Conservation (phyloP, 2,329 filamentous ascomycete species). For the Fusarium denticulatum region DNA sequence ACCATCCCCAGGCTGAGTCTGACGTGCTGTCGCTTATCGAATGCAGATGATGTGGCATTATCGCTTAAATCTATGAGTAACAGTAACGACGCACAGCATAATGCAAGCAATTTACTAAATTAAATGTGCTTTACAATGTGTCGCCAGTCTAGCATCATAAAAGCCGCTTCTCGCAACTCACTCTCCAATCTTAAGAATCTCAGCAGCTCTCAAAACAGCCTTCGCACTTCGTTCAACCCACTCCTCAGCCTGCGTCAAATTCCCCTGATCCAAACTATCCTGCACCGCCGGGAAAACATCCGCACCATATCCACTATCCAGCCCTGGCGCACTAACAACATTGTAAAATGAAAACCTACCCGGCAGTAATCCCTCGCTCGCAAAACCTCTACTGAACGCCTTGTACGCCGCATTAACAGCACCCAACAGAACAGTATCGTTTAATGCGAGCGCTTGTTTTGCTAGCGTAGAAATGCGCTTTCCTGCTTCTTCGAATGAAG, state of each 20-base stretch:
- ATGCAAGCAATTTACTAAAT: background rate
- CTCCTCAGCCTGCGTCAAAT: slow-evolving; percentile 28
- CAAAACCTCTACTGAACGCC: slow-evolving; percentile 20
- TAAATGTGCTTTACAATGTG: background rate
- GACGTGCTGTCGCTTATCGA: slow-evolving; percentile 1
- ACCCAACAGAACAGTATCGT: background rate
- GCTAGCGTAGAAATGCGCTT: slow-evolving; percentile 3
- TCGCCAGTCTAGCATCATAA: fast-evolving
- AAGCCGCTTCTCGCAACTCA: background rate
- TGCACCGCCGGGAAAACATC: slow-evolving; percentile 36
- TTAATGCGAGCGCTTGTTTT: slow-evolving; percentile 1
- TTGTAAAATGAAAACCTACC: slow-evolving; percentile 28
- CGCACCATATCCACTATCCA: slow-evolving; percentile 30
- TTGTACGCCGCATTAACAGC: slow-evolving; percentile 19
- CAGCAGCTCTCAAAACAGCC: slow-evolving; percentile 27
- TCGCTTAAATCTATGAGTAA: background rate
- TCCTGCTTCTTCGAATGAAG: slow-evolving; percentile 5
- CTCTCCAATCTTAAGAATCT: slow-evolving; percentile 13
- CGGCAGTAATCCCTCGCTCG: slow-evolving; percentile 20
- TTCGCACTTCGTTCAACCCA: slow-evolving; percentile 33
- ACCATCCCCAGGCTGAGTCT: background rate
- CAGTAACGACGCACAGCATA: background rate
- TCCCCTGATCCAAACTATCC: slow-evolving; percentile 31
- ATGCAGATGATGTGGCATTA: background rate
- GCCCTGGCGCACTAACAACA: slow-evolving; percentile 22